Conservation (phyloP, 1,284 basidiomycete species). For the Naganishia liquefaciens region DNA sequence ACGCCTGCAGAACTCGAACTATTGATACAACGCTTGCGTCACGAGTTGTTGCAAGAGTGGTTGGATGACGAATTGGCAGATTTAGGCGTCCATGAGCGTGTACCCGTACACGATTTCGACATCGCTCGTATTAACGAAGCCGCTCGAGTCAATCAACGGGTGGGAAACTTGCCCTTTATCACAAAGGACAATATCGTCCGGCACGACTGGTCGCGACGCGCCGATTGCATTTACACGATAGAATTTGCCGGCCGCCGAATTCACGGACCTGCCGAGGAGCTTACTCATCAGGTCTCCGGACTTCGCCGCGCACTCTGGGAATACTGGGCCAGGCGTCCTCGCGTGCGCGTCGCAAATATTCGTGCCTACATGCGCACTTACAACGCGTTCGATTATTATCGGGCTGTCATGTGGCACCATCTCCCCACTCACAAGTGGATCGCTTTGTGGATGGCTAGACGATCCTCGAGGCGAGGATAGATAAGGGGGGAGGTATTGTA, state of each 20-base stretch:
- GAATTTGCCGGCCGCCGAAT: not conserved
- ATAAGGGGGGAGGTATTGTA: no score
- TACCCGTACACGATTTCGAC: not conserved
- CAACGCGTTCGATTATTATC: not conserved
- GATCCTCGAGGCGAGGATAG: constrained; percentile 14
- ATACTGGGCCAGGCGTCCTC: not conserved
- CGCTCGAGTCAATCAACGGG: not conserved
- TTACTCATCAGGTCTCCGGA: not conserved
- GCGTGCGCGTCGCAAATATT: not conserved
- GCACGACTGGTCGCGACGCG: not conserved
- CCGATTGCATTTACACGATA: not conserved
- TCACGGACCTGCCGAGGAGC: not conserved
- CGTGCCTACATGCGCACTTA: not conserved
- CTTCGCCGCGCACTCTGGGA: not conserved
- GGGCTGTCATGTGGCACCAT: constrained; percentile 3
- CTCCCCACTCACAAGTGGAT: not conserved
- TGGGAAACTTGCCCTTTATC: not conserved
- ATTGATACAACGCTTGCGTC: constrained; percentile 1
- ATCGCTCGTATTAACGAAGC: not conserved
- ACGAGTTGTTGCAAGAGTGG: not conserved
- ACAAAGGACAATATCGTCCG: not conserved
- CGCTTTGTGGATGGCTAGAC: not conserved
- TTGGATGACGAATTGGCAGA: not conserved
- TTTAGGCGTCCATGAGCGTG: not conserved
- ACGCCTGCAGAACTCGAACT: not conserved